Percentiles rank a stretch among this genome's conserved stretches.
phyloP scores from a whole-genome alignment of 2,329 filamentous ascomycete genomes.

The Stromatinia cepivora region DNA sequence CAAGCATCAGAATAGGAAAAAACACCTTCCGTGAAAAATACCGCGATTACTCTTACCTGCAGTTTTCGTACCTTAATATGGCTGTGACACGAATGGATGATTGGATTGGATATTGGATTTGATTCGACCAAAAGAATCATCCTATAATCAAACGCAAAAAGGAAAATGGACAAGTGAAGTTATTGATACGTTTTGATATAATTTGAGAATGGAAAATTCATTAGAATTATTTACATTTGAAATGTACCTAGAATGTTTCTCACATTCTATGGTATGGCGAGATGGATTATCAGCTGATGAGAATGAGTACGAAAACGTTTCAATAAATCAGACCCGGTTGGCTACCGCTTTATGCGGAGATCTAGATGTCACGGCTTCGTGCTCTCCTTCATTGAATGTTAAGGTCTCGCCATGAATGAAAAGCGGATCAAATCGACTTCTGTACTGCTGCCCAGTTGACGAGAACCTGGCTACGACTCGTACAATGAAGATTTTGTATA shows the following conservation, averaged over 20 bases:
- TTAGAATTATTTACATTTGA: not conserved
- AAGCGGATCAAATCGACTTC: constrained; percentile 22
- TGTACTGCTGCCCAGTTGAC: constrained; percentile 25
- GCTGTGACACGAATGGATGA: not conserved
- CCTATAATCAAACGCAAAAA: not conserved
- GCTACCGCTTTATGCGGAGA: constrained; percentile 23
- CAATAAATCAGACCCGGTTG: constrained; percentile 15
- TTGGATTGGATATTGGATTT: constrained; percentile 4
- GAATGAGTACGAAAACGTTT: constrained; percentile 11
- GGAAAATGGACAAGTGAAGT: constrained; percentile 5
- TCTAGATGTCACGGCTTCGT: constrained; percentile 18
- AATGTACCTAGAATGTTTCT: not conserved
- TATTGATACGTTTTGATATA: not conserved
- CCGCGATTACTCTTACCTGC: constrained; percentile 4
- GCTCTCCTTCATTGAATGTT: not conserved
- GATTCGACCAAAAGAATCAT: not conserved
- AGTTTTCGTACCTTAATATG: constrained; percentile 16
- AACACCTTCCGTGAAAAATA: constrained; percentile 5
- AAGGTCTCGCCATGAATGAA: constrained; percentile 12
- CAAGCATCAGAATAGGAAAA: constrained; percentile 9
- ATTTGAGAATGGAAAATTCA: not conserved
- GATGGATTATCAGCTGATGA: constrained; percentile 13
- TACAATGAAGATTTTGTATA: not conserved
- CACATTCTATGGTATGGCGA: not conserved
- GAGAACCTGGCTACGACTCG: constrained; percentile 22